Evolutionary conservation across 1,284 basidiomycete genomes (phyloP), one percentile per base, ranked within the genome.

Genomic region (Sanghuangporus baumii): DNA sequence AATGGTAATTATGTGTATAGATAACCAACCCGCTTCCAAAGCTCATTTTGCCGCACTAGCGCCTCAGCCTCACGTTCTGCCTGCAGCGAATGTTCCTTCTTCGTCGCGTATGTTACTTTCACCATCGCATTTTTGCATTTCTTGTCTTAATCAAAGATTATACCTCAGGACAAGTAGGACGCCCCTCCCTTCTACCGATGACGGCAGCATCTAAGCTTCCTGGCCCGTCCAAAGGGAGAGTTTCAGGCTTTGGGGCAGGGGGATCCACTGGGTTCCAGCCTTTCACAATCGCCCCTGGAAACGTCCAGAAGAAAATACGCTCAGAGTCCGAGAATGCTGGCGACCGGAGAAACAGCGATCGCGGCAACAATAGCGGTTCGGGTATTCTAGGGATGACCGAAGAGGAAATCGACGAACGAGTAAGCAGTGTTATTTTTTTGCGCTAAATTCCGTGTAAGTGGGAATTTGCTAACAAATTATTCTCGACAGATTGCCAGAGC

Each of bases 381-480:
- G 54, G 40, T 34, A 34, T 60, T 50, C 34, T 63, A 12, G 66
- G 67, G 73, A 71, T 89, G 67, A 83, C 82, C 1, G 86, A 88
- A 71, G 80, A 84, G 68, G 87, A 90, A 60, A 87, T 91, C 64
- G 83, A 90, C 67, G 86, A 86, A 52, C 76, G 85, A 74, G 87
- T 87, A 67, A 18, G 81, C 74, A 52, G 36, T 55, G 26, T 31
- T 31, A 31, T 37, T 55, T 37, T 54, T 18, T 26, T 46, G 26
- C 43, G 12, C 14, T 16, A 14, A 48, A 56, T 18, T 14, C 31
- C 43, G 23, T 26, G 34, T 23, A 14, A 14, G 5, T n/a, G 57
- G 9, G 18, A n/a, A 26, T 3, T n/a, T 20, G 37, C 40, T 65
- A 54, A 65, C 57, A 38, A 60, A 65, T 23, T 55, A 51, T 63